Conservation (phyloP, 2,329 filamentous ascomycete genomes). For the Byssoonygena ceratinophila region DNA sequence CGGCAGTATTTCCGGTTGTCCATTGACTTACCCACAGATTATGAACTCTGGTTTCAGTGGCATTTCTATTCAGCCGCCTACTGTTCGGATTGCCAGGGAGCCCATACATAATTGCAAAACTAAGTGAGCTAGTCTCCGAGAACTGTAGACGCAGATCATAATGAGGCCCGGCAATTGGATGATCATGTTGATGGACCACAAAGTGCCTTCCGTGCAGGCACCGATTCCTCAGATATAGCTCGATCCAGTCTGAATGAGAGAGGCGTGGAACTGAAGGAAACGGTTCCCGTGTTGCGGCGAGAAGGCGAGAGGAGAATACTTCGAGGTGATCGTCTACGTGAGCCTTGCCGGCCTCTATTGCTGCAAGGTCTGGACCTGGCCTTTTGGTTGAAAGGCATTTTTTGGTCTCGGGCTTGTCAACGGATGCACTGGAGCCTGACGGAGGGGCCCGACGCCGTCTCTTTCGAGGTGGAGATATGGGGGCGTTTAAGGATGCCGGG, state of each 20-base stretch:
- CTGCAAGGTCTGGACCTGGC: slow-evolving; percentile 27
- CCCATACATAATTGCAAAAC: slow-evolving; percentile 55
- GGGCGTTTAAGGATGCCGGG: slow-evolving; percentile 15
- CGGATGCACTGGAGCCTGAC: background rate
- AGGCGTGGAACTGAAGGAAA: slow-evolving; percentile 26
- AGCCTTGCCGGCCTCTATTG: slow-evolving; percentile 44
- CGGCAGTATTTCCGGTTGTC: background rate
- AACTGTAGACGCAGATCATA: slow-evolving; percentile 63
- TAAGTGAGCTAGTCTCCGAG: slow-evolving; percentile 54
- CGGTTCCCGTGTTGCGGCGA: slow-evolving; percentile 20
- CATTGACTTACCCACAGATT: slow-evolving; percentile 45
- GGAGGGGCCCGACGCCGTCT: slow-evolving; percentile 1
- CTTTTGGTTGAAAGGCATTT: background rate
- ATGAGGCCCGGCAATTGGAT: slow-evolving; percentile 56
- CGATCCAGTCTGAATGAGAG: slow-evolving; percentile 33
- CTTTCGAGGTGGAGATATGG: slow-evolving; percentile 25
- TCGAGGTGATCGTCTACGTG: slow-evolving; percentile 40
- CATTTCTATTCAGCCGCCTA: slow-evolving; percentile 46
- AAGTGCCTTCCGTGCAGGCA: slow-evolving; percentile 46
- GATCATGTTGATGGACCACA: slow-evolving; percentile 63
- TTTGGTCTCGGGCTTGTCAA: background rate
- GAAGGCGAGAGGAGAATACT: slow-evolving; percentile 39
- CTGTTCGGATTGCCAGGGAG: slow-evolving; percentile 50
- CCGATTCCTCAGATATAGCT: slow-evolving; percentile 41
- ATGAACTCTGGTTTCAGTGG: slow-evolving; percentile 53